These are phyloP conservation scores for Fusarium tanahbumbuense DNA, from an alignment of 2,329 filamentous ascomycete species.

Conservation along the genomic window DNA sequence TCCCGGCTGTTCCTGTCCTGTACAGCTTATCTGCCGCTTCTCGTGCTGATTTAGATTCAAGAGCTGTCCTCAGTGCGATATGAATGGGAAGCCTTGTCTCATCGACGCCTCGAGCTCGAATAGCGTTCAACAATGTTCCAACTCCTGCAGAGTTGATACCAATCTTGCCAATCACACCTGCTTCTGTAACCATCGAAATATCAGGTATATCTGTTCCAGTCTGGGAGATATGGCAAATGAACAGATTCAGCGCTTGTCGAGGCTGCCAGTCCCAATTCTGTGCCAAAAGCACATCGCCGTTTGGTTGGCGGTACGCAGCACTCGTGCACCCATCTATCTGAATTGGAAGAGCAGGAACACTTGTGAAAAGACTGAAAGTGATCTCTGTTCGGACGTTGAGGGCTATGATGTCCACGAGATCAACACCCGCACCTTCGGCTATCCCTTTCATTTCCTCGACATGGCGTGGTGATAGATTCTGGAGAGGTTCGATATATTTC, in stretches of 20 bases:
- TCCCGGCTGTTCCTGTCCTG: constrained; percentile 32
- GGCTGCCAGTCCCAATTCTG: constrained; percentile 72
- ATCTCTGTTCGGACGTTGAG: constrained; percentile 58
- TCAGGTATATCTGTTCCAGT: constrained; percentile 53
- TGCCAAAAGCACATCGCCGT: constrained; percentile 52
- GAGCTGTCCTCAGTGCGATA: constrained; percentile 65
- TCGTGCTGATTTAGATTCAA: constrained; percentile 58
- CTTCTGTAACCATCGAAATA: constrained; percentile 68
- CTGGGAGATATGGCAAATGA: constrained; percentile 60
- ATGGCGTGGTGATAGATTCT: constrained; percentile 13
- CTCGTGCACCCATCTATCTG: constrained; percentile 67
- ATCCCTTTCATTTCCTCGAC: constrained; percentile 61
- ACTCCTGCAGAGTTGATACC: constrained; percentile 70
- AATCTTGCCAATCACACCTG: constrained; percentile 73
- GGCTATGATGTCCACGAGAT: constrained; percentile 65
- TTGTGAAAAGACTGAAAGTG: constrained; percentile 62
- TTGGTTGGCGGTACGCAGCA: constrained; percentile 57
- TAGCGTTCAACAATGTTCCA: constrained; percentile 71
- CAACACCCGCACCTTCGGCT: constrained; percentile 60
- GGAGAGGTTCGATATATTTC: constrained; percentile 24
- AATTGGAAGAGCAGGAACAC: constrained; percentile 11
- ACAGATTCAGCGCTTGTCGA: constrained; percentile 63
- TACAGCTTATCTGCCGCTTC: constrained; percentile 13
- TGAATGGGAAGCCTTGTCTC: constrained; percentile 66
- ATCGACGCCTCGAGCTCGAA: constrained; percentile 67